A percentile compares a stretch with the other conserved stretches of the same genome.
phyloP scores from a whole-genome alignment of 805 yeast species.

The Helenozyma rhizophorensis region DNA sequence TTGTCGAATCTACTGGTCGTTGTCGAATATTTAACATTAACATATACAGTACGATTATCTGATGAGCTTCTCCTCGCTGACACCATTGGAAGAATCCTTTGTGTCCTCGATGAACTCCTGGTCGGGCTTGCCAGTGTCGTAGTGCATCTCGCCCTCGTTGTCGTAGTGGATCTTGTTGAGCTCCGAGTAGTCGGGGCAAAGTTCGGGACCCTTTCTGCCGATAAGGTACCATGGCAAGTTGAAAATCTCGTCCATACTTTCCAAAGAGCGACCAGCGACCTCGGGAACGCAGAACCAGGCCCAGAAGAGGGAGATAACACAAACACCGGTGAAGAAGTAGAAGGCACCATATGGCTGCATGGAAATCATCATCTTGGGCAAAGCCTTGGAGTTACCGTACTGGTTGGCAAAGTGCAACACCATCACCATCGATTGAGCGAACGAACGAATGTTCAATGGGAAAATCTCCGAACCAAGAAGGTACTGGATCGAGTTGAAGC shows the following conservation, averaged over 20 bases:
- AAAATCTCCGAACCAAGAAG: slow-evolving; percentile 52
- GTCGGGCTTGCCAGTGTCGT: slow-evolving; percentile 4
- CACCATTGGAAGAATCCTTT: slow-evolving; percentile 1
- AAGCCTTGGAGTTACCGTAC: slow-evolving; percentile 53
- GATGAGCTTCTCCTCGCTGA: slow-evolving; percentile 4
- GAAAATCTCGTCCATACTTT: slow-evolving; percentile 49
- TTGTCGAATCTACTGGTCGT: too few species aligned
- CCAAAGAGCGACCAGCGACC: slow-evolving; percentile 47
- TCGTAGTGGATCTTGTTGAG: slow-evolving; percentile 23
- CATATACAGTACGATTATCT: slow-evolving; percentile 1
- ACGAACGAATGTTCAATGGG: slow-evolving; percentile 46
- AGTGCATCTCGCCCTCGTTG: slow-evolving; percentile 2
- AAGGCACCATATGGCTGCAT: slow-evolving; percentile 48
- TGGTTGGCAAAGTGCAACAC: slow-evolving; percentile 54
- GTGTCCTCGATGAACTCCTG: slow-evolving; percentile 6
- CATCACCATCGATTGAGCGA: slow-evolving; percentile 51
- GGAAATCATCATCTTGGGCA: slow-evolving; percentile 46
- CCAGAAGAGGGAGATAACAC: slow-evolving; percentile 40
- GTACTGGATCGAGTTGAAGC: slow-evolving; percentile 55
- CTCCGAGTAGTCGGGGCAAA: slow-evolving; percentile 50
- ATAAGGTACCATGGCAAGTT: slow-evolving; percentile 54
- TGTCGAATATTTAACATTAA: too few species aligned
- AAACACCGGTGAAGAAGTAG: slow-evolving; percentile 45
- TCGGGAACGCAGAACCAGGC: slow-evolving; percentile 50
- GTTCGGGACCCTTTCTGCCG: slow-evolving; percentile 50